Evolutionary conservation across 257 asterid species (phyloP).

Genomic region (Jacaranda copaia): DNA sequence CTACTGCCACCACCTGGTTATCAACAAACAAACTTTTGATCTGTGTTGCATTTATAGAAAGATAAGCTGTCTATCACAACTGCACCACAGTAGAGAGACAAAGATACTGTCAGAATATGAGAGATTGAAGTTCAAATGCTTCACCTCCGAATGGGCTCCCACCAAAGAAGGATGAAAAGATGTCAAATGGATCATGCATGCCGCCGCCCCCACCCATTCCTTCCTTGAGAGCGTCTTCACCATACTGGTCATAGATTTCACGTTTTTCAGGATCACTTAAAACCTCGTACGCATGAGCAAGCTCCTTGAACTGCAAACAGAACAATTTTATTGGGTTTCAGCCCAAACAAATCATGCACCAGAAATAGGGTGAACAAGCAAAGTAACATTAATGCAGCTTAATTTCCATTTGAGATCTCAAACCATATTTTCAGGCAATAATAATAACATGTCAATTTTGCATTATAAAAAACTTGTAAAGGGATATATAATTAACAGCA

Average conservation of each 20-base stretch:
- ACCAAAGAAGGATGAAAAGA: conserved; percentile 71
- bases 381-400: background rate
- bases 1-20: conserved; percentile 66
- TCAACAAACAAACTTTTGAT: conserved; percentile 6
- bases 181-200: conserved; percentile 75
- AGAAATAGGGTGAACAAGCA: too few relatives aligned
- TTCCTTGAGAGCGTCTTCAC: conserved; percentile 84
- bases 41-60: background rate
- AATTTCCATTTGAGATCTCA: background rate
- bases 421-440: too few relatives aligned
- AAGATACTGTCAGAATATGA: background rate
- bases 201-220: conserved; percentile 71
- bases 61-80: background rate
- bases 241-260: conserved; percentile 77
- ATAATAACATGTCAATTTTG: too few relatives aligned
- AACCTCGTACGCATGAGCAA: conserved; percentile 82
- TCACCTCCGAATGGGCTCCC: conserved; percentile 68
- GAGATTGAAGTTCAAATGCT: background rate
- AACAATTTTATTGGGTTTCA: background rate
- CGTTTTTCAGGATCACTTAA: conserved; percentile 76
- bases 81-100: background rate
- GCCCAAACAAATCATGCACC: background rate
- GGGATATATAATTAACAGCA: too few relatives aligned
- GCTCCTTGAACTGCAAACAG: conserved; percentile 68
- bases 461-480: too few relatives aligned